Percentiles rank a stretch among this genome's conserved stretches.
Evolutionary conservation across 805 yeast species (phyloP).

Genomic region (Monosporozyma aquatica): DNA sequence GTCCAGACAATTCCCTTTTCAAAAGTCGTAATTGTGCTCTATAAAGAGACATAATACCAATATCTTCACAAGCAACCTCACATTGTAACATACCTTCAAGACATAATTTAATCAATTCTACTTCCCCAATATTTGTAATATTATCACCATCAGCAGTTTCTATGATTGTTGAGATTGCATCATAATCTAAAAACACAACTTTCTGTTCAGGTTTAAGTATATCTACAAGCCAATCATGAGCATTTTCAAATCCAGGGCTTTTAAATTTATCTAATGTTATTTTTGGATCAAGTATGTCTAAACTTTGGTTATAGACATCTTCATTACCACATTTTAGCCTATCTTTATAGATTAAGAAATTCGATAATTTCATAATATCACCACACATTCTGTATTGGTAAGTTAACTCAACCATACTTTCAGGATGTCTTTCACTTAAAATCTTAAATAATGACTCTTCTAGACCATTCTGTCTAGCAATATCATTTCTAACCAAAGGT

Average conservation of each 20-base stretch:
- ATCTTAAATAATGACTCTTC: conserved; percentile 68
- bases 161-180: conserved; percentile 39
- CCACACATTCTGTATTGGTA: conserved; percentile 88
- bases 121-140: conserved; percentile 67
- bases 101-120: conserved; percentile 50
- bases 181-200: conserved; percentile 79
- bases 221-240: conserved; percentile 49
- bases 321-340: conserved; percentile 66
- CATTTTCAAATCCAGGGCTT: not conserved
- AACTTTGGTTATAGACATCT: conserved; percentile 48
- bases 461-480: conserved; percentile 49
- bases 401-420: conserved; percentile 64
- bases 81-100: conserved; percentile 47
- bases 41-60: conserved; percentile 88
- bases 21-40: conserved; percentile 65
- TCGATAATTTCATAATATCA: conserved; percentile 79
- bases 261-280: not conserved
- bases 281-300: conserved; percentile 38
- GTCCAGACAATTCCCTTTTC: conserved; percentile 19
- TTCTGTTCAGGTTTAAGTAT: conserved; percentile 46
- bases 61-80: conserved; percentile 50
- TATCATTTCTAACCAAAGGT: conserved; percentile 66
- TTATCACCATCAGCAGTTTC: conserved; percentile 61
- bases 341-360: conserved; percentile 68
- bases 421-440: conserved; percentile 65